Base-by-base conservation (phyloP, 768 basidiomycete genomes). In the Agaricus blazei region DNA sequence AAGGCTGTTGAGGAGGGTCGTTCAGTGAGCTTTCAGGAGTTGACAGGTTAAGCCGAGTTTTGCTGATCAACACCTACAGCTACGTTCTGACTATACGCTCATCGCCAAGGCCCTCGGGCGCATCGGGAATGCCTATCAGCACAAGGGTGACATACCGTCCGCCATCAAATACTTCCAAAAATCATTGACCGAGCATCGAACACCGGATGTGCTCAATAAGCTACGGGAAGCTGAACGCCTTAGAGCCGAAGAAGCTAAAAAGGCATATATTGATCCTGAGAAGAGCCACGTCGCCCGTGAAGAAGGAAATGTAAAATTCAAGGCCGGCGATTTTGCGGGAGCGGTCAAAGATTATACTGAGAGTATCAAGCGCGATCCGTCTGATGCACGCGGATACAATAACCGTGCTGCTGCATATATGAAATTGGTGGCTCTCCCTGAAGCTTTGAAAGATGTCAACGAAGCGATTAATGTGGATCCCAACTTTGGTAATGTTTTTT, bases 361-460 rank as follows among this genome's bases (percentile, higher is more conserved):
- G 72, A 89, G 93, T 59, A 97, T 98, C 79, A 98, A 98, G 75
- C 88, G 97, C 48, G 87, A 92, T 64, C 96, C 97, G 41, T 68
- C 72, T 37, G 97, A 99, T 66, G 82, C 96, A 12, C 80, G 88
- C 60, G 94, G 91, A 8, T 99, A 98, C 76, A 98, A 96, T 70
- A 99, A 99, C 75, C 88, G 97, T 48, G 93, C 97, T n/a, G 88
- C 93, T 28, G 95, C 93, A 24, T 98, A 97, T 74, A 92, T 88
- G 72, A 98, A 98, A 75, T 84, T 99, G 40, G 81, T 81, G 42
- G 97, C 97, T 1, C 72, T 98, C 29, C 90, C 94, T 9, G 97
- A 99, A 69, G 97, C 95, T 1, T 79, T 98, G 65, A 98, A 98
- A 72, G 97, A 99, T 64, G 92, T 85, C 38, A 84, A 99, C 54